Evolutionary conservation across 352 stramenopile genomes (phyloP).

Genomic region (Ophiocytium majus): DNA sequence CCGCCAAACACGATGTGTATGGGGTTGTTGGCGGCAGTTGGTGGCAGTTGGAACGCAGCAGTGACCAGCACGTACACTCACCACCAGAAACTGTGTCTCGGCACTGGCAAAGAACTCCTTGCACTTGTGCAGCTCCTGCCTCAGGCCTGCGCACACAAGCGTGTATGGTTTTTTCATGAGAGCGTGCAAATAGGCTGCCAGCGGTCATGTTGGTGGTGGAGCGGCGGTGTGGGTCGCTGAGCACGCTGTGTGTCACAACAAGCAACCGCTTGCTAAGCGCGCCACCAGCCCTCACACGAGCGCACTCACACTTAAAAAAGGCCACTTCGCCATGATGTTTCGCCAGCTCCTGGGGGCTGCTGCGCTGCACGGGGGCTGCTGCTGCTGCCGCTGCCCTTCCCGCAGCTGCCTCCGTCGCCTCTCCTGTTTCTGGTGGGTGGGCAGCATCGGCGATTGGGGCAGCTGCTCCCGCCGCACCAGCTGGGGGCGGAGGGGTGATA

Average conservation of each 20-base stretch:
- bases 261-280: slow-evolving; percentile 21
- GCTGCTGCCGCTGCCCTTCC: neutral
- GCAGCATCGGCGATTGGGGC: neutral
- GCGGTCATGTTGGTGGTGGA: neutral
- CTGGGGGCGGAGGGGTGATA: neutral
- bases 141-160: slow-evolving; percentile 37
- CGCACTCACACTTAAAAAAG: slow-evolving; percentile 55
- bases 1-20: too few species aligned
- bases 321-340: slow-evolving; percentile 48
- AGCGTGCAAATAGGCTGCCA: neutral
- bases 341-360: slow-evolving; percentile 49
- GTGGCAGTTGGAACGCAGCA: neutral
- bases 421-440: neutral
- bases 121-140: slow-evolving; percentile 51
- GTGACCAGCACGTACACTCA: neutral
- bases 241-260: too few species aligned
- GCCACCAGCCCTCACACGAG: too few species aligned
- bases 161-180: too few species aligned
- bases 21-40: neutral
- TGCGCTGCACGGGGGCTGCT: too few species aligned
- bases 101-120: slow-evolving; percentile 50
- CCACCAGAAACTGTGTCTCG: slow-evolving; percentile 25
- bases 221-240: neutral
- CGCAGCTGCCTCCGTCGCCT: neutral
- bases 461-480: too few species aligned